These are phyloP conservation scores for Backusella australiensis DNA, from an alignment of 192 early-diverging fungal genomes.

Conservation along the genomic window DNA sequence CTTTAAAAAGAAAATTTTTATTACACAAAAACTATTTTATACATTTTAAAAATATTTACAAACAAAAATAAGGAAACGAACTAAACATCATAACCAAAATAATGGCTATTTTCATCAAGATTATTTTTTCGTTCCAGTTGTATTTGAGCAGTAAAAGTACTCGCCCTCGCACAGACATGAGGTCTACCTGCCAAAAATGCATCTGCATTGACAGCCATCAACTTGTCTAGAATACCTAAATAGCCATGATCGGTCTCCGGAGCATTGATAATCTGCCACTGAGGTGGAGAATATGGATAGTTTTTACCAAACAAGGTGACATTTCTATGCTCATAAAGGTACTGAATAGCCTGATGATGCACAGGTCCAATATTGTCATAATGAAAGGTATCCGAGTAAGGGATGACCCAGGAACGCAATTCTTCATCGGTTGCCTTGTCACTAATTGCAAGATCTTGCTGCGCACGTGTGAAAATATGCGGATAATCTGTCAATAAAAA, in stretches of 20 bases:
- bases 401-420: conserved; percentile 3
- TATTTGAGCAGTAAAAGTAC: conserved; percentile 33
- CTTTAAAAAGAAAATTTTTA: not conserved
- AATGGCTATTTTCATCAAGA: not conserved
- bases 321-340: conserved; percentile 33
- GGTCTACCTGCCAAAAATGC: conserved; percentile 34
- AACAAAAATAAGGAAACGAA: not conserved
- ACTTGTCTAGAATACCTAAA: conserved; percentile 33
- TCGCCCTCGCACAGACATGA: conserved; percentile 27
- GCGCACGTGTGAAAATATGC: conserved; percentile 8
- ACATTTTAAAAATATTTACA: not conserved
- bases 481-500: conserved; percentile 40
- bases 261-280: conserved; percentile 18
- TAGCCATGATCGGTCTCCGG: conserved; percentile 12
- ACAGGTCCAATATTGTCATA: conserved; percentile 5
- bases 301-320: conserved; percentile 20
- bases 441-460: conserved; percentile 1
- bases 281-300: conserved; percentile 5
- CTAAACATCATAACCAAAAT: conserved; percentile 4
- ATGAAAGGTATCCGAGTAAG: conserved; percentile 24
- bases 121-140: conserved; percentile 15
- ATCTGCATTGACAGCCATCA: conserved; percentile 30
- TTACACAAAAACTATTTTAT: not conserved
- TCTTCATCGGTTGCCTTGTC: not conserved
- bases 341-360: conserved; percentile 33